Percentiles rank a stretch among this genome's conserved stretches.
These are phyloP conservation scores for Cryomyces antarcticus DNA, from an alignment of 495 filamentous ascomycete genomes.

Conservation along the genomic window DNA sequence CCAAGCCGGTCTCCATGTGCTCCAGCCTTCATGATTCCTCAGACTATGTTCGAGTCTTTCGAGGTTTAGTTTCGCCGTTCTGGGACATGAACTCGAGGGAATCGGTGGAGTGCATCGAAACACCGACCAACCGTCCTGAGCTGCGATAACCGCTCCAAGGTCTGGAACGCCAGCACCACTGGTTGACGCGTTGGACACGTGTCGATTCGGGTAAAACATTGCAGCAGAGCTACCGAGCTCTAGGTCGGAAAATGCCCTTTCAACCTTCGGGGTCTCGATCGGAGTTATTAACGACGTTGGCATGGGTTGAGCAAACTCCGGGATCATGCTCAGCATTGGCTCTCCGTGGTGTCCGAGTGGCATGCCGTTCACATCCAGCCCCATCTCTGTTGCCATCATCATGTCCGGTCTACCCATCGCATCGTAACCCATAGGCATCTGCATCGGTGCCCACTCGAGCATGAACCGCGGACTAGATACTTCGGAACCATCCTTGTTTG, in stretches of 20 bases:
- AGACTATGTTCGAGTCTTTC: slow-evolving; percentile 33
- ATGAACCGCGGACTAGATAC: slow-evolving; percentile 17
- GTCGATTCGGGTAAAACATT: slow-evolving; percentile 4
- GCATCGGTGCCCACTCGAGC: slow-evolving; percentile 19
- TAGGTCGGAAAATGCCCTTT: slow-evolving; percentile 15
- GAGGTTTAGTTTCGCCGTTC: slow-evolving; percentile 35
- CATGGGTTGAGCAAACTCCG: slow-evolving; percentile 10
- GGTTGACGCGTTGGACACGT: slow-evolving; percentile 4
- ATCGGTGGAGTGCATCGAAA: slow-evolving; percentile 34
- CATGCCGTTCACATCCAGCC: slow-evolving; percentile 21
- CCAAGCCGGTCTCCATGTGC: slow-evolving; percentile 24
- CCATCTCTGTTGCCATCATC: slow-evolving; percentile 13
- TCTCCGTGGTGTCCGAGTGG: slow-evolving; percentile 13
- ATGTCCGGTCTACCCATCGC: slow-evolving; percentile 15
- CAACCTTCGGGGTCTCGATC: slow-evolving; percentile 17
- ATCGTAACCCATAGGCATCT: slow-evolving; percentile 15
- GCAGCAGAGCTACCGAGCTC: slow-evolving; percentile 15
- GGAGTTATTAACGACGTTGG: slow-evolving; percentile 10
- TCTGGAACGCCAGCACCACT: slow-evolving; percentile 24
- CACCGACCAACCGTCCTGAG: slow-evolving; percentile 34
- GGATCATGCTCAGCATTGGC: slow-evolving; percentile 14
- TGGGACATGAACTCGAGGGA: slow-evolving; percentile 30
- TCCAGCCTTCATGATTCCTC: slow-evolving; percentile 20
- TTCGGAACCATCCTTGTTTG: slow-evolving; percentile 12
- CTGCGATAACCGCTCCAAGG: slow-evolving; percentile 29